Evolutionary conservation across 176 grass and related monocot genomes (phyloP).

Genomic region (Neostapfia colusana): DNA sequence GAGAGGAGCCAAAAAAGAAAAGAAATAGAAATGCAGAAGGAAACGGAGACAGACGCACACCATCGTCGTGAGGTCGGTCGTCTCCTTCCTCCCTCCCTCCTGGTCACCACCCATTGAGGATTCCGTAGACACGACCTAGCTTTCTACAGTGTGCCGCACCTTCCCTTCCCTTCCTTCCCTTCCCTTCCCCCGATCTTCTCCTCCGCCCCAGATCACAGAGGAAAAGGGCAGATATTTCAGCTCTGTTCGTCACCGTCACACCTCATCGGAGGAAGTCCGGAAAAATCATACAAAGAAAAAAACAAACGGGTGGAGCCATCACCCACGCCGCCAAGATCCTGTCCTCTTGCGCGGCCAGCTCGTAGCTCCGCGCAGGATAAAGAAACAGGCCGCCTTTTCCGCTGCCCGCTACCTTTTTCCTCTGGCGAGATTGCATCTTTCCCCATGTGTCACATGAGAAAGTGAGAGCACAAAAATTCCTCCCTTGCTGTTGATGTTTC

Average conservation of each 20-base stretch:
- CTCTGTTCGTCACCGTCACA: slow-evolving; percentile 23
- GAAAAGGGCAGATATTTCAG: slow-evolving; percentile 15
- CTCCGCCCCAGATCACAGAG: slow-evolving; percentile 16
- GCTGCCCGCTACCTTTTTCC: not conserved
- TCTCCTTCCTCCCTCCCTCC: slow-evolving; percentile 41
- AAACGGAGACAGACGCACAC: not conserved
- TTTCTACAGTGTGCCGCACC: slow-evolving; percentile 5
- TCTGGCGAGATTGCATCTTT: slow-evolving; percentile 40
- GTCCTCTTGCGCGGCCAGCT: slow-evolving; percentile 36
- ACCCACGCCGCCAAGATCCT: slow-evolving; percentile 46
- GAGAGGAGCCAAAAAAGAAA: too few species aligned
- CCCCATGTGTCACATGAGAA: slow-evolving; percentile 51
- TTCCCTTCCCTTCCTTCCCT: too few species aligned
- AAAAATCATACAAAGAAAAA: slow-evolving; percentile 39
- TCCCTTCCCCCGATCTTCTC: slow-evolving; percentile 4
- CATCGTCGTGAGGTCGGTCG: not conserved
- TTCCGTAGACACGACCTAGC: slow-evolving; percentile 50
- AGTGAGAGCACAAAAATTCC: slow-evolving; percentile 39
- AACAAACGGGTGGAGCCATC: slow-evolving; percentile 41
- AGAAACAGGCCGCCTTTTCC: slow-evolving; percentile 15
- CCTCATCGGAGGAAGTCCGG: slow-evolving; percentile 8
- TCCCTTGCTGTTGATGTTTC: not conserved
- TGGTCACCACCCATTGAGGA: slow-evolving; percentile 21
- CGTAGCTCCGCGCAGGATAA: slow-evolving; percentile 40
- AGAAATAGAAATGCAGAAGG: too few species aligned